A percentile compares a stretch with the other conserved stretches of the same genome.
Conservation (phyloP, 1,139 yeast genomes). For the Saccharomyces pastorianus region DNA sequence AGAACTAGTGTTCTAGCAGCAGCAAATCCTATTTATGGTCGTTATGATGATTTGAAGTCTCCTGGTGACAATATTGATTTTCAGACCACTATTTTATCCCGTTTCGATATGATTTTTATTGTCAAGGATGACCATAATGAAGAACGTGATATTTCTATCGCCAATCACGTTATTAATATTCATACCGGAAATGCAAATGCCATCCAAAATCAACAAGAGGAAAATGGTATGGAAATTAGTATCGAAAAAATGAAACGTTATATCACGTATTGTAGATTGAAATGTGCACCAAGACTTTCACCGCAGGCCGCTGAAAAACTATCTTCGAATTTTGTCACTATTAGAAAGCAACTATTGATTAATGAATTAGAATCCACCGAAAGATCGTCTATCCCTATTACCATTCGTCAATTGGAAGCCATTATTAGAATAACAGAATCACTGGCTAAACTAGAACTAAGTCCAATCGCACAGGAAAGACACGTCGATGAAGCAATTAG, state of each 20-base stretch:
- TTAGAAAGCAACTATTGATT: slow-evolving; percentile 74
- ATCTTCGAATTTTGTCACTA: slow-evolving; percentile 86
- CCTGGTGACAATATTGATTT: slow-evolving; percentile 98
- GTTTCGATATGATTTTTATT: slow-evolving; percentile 97
- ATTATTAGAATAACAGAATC: slow-evolving; percentile 93
- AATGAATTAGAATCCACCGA: slow-evolving; percentile 79
- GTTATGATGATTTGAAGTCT: slow-evolving; percentile 90
- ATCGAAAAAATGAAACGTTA: slow-evolving; percentile 86
- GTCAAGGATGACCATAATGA: slow-evolving; percentile 93
- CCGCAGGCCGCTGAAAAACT: slow-evolving; percentile 86
- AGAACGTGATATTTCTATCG: slow-evolving; percentile 78
- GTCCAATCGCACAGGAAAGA: slow-evolving; percentile 76
- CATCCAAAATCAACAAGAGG: slow-evolving; percentile 52
- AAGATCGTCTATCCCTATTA: slow-evolving; percentile 92
- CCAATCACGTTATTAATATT: slow-evolving; percentile 89
- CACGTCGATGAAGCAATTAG: slow-evolving; percentile 98
- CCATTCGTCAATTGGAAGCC: slow-evolving; percentile 96
- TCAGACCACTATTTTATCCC: slow-evolving; percentile 90
- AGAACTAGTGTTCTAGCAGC: slow-evolving; percentile 96
- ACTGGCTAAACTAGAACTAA: slow-evolving; percentile 74
- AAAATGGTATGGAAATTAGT: slow-evolving; percentile 54
- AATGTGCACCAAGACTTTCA: slow-evolving; percentile 87
- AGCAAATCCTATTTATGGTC: slow-evolving; percentile 93
- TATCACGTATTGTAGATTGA: slow-evolving; percentile 78
- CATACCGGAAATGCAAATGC: slow-evolving; percentile 60